Conservation (phyloP, 768 basidiomycete genomes). For the Mycena capillaripes region DNA sequence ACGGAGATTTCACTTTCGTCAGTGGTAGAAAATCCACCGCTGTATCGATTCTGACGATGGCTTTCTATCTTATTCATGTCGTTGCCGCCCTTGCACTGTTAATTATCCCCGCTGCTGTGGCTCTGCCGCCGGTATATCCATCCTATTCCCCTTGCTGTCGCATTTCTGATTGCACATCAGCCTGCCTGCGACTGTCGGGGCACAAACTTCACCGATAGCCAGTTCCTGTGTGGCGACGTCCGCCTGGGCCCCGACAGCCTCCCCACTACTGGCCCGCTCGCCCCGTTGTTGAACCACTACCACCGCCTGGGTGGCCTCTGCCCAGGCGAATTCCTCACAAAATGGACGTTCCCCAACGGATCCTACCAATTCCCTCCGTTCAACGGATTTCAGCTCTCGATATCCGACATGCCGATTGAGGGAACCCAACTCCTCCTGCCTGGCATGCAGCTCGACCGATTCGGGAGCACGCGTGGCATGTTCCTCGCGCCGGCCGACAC, state of each 20-base stretch:
- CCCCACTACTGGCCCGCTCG: background rate
- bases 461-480: background rate
- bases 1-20: no score
- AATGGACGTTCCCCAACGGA: background rate
- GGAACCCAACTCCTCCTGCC: background rate
- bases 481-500: constrained; percentile 10
- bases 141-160: no score
- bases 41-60: no score
- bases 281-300: background rate
- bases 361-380: background rate
- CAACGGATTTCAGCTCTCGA: constrained; percentile 17
- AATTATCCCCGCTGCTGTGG: no score
- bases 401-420: background rate
- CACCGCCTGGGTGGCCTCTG: constrained; percentile 18
- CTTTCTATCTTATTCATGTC: no score
- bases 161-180: no score
- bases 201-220: background rate
- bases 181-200: background rate
- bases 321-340: constrained; percentile 1
- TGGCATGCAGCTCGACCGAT: constrained; percentile 16
- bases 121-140: no score
- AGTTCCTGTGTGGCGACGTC: constrained; percentile 5
- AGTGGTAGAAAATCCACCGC: no score
- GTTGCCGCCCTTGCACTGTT: no score
- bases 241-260: background rate